A percentile compares a stretch with the other conserved stretches of the same genome.
phyloP scores from a whole-genome alignment of 495 filamentous ascomycete genomes.

The Tuber umbilicatum region DNA sequence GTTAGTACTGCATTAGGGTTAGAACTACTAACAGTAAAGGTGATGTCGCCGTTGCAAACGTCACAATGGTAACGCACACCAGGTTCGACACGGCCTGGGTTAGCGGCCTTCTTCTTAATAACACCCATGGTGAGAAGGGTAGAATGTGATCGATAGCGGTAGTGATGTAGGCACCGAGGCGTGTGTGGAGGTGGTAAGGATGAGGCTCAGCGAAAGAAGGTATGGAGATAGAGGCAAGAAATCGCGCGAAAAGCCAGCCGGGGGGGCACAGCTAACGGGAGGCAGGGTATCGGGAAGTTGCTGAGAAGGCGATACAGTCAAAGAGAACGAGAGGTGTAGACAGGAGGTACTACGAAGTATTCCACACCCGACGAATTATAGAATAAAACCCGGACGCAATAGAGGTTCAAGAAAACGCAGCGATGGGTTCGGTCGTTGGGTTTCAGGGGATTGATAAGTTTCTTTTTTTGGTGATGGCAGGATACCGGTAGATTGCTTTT shows the following conservation, averaged over 20 bases:
- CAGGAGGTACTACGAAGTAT: neutral
- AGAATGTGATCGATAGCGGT: neutral
- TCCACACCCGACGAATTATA: neutral
- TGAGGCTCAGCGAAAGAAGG: conserved; percentile 17
- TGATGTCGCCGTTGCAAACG: conserved; percentile 90
- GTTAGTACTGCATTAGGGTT: neutral
- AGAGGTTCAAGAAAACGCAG: neutral
- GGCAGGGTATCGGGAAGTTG: conserved; percentile 13
- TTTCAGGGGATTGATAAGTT: neutral
- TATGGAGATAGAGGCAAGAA: neutral
- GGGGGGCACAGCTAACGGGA: conserved; percentile 10
- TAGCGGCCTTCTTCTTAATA: conserved; percentile 90
- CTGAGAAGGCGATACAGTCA: neutral
- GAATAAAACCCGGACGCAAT: neutral
- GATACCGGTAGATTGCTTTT: neutral
- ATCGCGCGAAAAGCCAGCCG: conserved; percentile 13
- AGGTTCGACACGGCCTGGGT: conserved; percentile 72
- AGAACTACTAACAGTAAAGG: conserved; percentile 66
- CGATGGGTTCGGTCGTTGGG: neutral
- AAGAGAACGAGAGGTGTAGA: neutral
- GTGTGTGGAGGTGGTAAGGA: conserved; percentile 7
- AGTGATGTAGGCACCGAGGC: neutral
- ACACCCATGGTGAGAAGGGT: conserved; percentile 63
- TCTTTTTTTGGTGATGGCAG: neutral
- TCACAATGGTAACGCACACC: conserved; percentile 95